These are phyloP conservation scores for Schizochytrium sp. DNA, from an alignment of 108 stramenopile species.

Conservation along the genomic window DNA sequence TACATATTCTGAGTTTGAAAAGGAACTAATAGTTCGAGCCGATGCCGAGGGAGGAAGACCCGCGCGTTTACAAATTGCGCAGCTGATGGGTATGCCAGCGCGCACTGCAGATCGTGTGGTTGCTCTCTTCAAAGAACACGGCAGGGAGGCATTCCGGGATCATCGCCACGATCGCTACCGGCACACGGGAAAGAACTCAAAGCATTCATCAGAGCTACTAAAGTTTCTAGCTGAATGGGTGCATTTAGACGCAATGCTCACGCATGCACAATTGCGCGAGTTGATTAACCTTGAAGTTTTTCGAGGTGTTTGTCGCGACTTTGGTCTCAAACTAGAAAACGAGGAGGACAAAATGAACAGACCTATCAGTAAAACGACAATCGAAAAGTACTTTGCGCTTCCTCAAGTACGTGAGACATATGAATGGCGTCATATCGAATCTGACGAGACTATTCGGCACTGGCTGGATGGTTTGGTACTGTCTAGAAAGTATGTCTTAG, in stretches of 20 bases:
- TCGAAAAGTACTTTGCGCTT: conserved; percentile 45
- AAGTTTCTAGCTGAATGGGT: conserved; percentile 39
- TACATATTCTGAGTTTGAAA: conserved; percentile 29
- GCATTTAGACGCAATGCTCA: conserved; percentile 16
- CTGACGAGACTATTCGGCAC: conserved; percentile 28
- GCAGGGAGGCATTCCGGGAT: conserved; percentile 30
- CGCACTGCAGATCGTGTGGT: conserved; percentile 39
- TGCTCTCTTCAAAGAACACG: conserved; percentile 50
- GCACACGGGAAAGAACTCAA: conserved; percentile 9
- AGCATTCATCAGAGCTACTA: conserved; percentile 18
- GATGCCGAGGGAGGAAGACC: conserved; percentile 1
- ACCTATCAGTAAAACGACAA: neutral
- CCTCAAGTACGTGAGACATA: conserved; percentile 15
- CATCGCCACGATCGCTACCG: conserved; percentile 15
- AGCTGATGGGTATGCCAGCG: conserved; percentile 49
- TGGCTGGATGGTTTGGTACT: conserved; percentile 46
- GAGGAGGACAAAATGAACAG: conserved; percentile 34
- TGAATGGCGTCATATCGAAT: conserved; percentile 17
- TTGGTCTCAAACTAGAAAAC: neutral
- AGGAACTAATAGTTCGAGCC: conserved; percentile 55
- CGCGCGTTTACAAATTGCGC: conserved; percentile 3
- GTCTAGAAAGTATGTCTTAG: conserved; percentile 41
- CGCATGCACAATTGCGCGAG: conserved; percentile 50
- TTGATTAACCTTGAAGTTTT: conserved; percentile 52
- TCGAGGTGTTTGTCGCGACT: neutral